Conservation (phyloP, 2,329 filamentous ascomycete genomes). For the Verruconis gallopava region DNA sequence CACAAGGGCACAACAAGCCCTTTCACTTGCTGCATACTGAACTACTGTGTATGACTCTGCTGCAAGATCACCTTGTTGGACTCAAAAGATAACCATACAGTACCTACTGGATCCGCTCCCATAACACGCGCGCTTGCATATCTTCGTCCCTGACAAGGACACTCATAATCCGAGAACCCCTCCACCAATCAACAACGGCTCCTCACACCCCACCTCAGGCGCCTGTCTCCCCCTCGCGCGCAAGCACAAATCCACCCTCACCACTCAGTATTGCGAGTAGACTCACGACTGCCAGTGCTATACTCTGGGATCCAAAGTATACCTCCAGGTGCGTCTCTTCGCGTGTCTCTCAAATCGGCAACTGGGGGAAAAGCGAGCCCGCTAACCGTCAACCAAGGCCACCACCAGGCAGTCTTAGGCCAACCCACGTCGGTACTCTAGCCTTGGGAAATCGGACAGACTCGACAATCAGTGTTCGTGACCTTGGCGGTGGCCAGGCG, state of each 20-base stretch:
- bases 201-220: neutral
- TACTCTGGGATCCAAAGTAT: constrained; percentile 34
- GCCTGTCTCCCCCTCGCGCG: constrained; percentile 4
- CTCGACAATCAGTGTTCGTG: constrained; percentile 37
- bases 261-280: constrained; percentile 30
- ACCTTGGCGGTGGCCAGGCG: constrained; percentile 30
- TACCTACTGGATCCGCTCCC: too few species aligned
- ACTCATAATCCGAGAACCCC: neutral
- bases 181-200: neutral
- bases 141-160: neutral
- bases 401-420: constrained; percentile 31
- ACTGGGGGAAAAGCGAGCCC: too few species aligned
- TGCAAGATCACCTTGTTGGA: too few species aligned
- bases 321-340: constrained; percentile 10
- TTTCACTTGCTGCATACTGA: too few species aligned
- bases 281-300: constrained; percentile 35
- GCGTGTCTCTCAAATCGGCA: too few species aligned
- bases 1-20: too few species aligned
- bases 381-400: constrained; percentile 27
- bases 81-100: too few species aligned
- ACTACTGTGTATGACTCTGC: too few species aligned
- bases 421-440: constrained; percentile 37
- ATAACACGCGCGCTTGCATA: neutral
- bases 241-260: constrained; percentile 18
- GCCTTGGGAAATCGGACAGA: constrained; percentile 34